Percentiles rank a stretch among this genome's conserved stretches.
Conservation (phyloP, 495 filamentous ascomycete species). For the Neurospora sp. region DNA sequence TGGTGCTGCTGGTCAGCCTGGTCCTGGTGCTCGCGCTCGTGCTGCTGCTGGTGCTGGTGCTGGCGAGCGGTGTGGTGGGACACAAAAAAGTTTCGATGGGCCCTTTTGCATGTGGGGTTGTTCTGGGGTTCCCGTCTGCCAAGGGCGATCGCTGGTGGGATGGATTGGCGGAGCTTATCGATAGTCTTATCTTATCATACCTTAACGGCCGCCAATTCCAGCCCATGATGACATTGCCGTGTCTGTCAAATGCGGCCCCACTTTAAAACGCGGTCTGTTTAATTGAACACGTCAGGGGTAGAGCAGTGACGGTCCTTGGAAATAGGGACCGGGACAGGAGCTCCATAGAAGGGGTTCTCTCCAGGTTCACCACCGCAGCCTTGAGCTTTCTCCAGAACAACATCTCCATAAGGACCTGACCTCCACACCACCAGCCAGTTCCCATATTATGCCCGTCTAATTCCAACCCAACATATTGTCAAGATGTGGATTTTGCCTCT, state of each 20-base stretch:
- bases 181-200: slow-evolving; percentile 5
- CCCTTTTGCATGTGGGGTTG: background rate
- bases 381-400: background rate
- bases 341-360: background rate
- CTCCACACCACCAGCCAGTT: background rate
- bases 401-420: background rate
- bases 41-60: background rate
- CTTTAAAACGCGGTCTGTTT: slow-evolving; percentile 5
- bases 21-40: background rate
- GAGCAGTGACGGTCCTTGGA: background rate
- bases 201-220: background rate
- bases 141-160: background rate
- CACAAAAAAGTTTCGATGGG: background rate
- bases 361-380: background rate
- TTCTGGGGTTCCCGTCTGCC: background rate
- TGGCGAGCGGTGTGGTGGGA: background rate
- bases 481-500: slow-evolving; percentile 88
- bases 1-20: background rate
- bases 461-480: background rate
- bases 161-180: slow-evolving; percentile 7
- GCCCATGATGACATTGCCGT: background rate
- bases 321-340: background rate
- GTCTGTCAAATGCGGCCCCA: background rate
- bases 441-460: background rate
- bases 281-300: slow-evolving; percentile 4